Evolutionary conservation across 768 basidiomycete genomes (phyloP).

Genomic region (Lanmaoa rubissima): DNA sequence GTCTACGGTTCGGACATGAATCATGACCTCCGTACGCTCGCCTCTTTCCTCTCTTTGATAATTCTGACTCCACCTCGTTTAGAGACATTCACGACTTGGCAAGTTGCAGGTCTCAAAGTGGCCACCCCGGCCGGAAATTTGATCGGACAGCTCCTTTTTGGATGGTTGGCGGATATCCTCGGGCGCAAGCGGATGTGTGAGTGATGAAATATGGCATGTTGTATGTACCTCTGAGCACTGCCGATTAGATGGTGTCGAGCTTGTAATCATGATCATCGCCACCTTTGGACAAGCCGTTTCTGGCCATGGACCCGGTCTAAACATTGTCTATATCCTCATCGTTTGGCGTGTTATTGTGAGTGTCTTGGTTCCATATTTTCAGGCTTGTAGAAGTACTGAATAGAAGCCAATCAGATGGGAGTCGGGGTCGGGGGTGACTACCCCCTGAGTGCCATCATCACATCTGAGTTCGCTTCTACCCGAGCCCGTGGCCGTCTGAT

Average conservation of each 20-base stretch:
- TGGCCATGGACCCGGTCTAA: constrained; percentile 57
- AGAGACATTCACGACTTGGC: constrained; percentile 33
- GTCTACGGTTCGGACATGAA: constrained; percentile 47
- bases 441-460: constrained; percentile 76
- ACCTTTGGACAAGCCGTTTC: constrained; percentile 79
- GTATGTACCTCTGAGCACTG: background rate
- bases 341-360: constrained; percentile 74
- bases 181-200: constrained; percentile 77
- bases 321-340: constrained; percentile 68
- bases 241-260: constrained; percentile 42
- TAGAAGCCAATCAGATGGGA: constrained; percentile 56
- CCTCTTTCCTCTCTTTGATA: background rate
- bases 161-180: constrained; percentile 69
- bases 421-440: constrained; percentile 86
- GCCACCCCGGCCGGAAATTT: constrained; percentile 74
- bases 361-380: background rate
- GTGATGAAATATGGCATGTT: constrained; percentile 22
- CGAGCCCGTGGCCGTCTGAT: constrained; percentile 78
- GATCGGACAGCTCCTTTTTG: constrained; percentile 70
- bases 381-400: background rate
- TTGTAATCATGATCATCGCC: constrained; percentile 73
- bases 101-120: constrained; percentile 72
- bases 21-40: background rate
- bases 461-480: constrained; percentile 82
- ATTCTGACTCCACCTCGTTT: too few relatives aligned